Conservation (phyloP, 257 asterid genomes). For the Ocimum tenuiflorum region DNA sequence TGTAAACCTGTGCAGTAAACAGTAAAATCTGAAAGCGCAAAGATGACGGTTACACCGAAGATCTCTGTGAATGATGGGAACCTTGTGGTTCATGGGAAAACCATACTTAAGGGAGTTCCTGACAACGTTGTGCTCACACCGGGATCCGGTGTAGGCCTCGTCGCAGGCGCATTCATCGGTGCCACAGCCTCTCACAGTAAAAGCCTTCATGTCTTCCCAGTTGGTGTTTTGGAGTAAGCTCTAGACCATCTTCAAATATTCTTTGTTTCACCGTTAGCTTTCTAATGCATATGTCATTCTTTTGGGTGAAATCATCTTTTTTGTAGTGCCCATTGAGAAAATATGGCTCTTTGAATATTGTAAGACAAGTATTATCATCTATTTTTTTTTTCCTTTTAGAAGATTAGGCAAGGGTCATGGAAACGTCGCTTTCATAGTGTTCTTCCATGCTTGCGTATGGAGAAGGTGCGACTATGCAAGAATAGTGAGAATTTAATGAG, state of each 20-base stretch:
- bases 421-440: neutral
- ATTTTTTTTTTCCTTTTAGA: neutral
- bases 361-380: neutral
- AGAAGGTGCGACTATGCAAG: neutral
- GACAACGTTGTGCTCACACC: conserved; percentile 75
- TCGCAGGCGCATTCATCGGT: conserved; percentile 83
- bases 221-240: conserved; percentile 83
- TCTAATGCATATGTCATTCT: too few relatives aligned
- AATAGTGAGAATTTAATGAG: neutral
- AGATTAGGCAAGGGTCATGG: neutral
- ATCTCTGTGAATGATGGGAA: conserved; percentile 69
- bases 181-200: conserved; percentile 69
- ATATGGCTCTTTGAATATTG: neutral
- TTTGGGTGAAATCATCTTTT: neutral
- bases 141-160: conserved; percentile 71
- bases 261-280: too few relatives aligned
- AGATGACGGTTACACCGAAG: conserved; percentile 85
- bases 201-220: conserved; percentile 79
- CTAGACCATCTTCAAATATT: neutral
- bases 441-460: neutral
- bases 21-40: conserved; percentile 20
- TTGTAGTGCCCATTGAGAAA: neutral
- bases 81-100: conserved; percentile 93
- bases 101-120: conserved; percentile 76
- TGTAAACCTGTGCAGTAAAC: conserved; percentile 37